phyloP scores from a whole-genome alignment of 2,329 filamentous ascomycete species.

The Penicillium corylophilum region DNA sequence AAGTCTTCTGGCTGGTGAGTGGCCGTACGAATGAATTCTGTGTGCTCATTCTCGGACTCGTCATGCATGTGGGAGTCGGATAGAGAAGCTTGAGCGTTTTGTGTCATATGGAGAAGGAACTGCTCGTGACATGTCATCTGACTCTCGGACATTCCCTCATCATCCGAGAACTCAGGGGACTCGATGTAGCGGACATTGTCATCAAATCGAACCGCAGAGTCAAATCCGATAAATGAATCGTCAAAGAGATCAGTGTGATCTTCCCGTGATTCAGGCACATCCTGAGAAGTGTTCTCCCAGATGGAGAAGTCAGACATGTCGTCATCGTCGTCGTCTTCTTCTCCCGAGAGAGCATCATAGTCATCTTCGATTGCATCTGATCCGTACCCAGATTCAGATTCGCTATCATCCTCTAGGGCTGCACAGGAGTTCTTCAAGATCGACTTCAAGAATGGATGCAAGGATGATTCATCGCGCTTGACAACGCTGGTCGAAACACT shows the following conservation, averaged over 20 bases:
- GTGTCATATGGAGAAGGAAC: conserved; percentile 28
- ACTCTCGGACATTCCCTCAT: conserved; percentile 21
- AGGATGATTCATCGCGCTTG: conserved; percentile 20
- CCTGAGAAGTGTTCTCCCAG: conserved; percentile 31
- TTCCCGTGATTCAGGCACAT: conserved; percentile 29
- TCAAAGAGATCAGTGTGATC: conserved; percentile 35
- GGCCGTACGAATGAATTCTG: conserved; percentile 19
- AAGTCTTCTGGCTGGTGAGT: conserved; percentile 35
- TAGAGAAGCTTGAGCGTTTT: conserved; percentile 29
- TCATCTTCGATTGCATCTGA: conserved; percentile 35
- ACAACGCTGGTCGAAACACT: conserved; percentile 19
- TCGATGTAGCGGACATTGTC: conserved; percentile 37
- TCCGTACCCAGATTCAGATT: conserved; percentile 40
- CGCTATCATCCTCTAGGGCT: conserved; percentile 26
- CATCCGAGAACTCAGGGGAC: conserved; percentile 24
- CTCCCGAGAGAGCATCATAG: conserved; percentile 26
- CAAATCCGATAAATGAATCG: conserved; percentile 40
- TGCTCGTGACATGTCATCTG: conserved; percentile 42
- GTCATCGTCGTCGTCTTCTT: conserved; percentile 31
- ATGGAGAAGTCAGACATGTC: conserved; percentile 31
- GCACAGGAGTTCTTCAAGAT: conserved; percentile 35
- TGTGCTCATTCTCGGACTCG: conserved; percentile 14
- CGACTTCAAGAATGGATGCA: conserved; percentile 31
- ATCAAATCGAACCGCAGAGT: conserved; percentile 36
- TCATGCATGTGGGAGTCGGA: conserved; percentile 20